Percentiles rank a stretch among this genome's conserved stretches.
Conservation (phyloP, 805 yeast genomes). For the Yueomyces sinensis region DNA sequence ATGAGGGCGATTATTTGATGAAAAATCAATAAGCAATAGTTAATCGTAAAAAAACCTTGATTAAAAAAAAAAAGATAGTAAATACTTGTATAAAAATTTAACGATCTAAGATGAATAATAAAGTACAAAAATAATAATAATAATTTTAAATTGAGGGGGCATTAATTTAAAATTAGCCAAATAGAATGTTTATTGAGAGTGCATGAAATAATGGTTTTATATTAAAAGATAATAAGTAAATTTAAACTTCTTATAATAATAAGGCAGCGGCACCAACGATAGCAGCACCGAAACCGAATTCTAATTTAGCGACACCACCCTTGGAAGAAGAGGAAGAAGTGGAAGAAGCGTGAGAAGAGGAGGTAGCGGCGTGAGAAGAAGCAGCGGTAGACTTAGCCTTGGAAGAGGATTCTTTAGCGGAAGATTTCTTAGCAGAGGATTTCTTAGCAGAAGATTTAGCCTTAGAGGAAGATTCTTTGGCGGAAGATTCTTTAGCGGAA, state of each 20-base stretch:
- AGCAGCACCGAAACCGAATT: constrained; percentile 7
- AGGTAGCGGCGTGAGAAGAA: constrained; percentile 4
- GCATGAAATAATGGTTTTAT: too few relatives aligned
- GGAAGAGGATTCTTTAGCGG: constrained; percentile 1
- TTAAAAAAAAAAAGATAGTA: too few relatives aligned
- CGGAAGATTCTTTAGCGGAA: constrained; percentile 1
- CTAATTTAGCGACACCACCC: constrained; percentile 1
- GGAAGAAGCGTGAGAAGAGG: constrained; percentile 3
- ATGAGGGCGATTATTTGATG: too few relatives aligned
- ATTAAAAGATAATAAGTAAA: too few relatives aligned
- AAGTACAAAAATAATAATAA: too few relatives aligned
- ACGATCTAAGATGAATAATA: too few relatives aligned
- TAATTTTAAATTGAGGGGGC: too few relatives aligned
- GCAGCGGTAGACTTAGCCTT: constrained; percentile 2
- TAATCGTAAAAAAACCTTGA: too few relatives aligned
- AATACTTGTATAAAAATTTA: too few relatives aligned
- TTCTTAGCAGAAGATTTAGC: constrained; percentile 4
- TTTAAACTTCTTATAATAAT: constrained; percentile 10
- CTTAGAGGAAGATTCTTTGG: constrained; percentile 4
- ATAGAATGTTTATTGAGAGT: too few relatives aligned
- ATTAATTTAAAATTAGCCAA: too few relatives aligned
- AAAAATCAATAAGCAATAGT: too few relatives aligned
- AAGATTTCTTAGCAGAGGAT: constrained; percentile 2
- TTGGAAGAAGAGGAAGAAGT: constrained; percentile 3
- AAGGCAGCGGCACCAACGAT: constrained; percentile 11